These are phyloP conservation scores for Cicer chorassanicum DNA, from an alignment of 306 rosid species.

Conservation along the genomic window DNA sequence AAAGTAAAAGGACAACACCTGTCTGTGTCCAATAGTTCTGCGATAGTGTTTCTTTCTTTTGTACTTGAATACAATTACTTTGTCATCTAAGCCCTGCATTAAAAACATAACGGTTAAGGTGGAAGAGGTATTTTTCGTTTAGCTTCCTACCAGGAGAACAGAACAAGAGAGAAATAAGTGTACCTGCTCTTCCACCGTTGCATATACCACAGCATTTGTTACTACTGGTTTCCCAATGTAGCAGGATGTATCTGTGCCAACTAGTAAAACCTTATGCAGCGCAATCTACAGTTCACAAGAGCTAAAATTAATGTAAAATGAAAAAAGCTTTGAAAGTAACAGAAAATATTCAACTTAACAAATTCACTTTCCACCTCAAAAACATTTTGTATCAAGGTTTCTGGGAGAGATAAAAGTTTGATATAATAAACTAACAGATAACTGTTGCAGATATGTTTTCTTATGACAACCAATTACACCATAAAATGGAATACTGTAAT, in stretches of 20 bases:
- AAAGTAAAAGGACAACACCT: constrained; percentile 56
- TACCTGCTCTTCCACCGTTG: constrained; percentile 97
- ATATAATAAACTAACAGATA: not conserved
- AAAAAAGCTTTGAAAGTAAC: not conserved
- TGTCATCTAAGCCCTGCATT: constrained; percentile 71
- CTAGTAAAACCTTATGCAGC: constrained; percentile 85
- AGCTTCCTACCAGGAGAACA: not conserved
- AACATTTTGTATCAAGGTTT: not conserved
- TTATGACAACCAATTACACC: no score
- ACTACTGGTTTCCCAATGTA: constrained; percentile 93
- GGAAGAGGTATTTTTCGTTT: constrained; percentile 1
- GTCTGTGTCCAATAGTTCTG: constrained; percentile 90
- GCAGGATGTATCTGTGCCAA: constrained; percentile 78
- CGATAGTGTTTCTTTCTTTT: constrained; percentile 87
- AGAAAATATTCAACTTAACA: not conserved
- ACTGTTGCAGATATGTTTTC: not conserved
- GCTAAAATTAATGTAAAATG: constrained; percentile 29
- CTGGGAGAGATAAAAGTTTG: constrained; percentile 8
- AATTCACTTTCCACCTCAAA: constrained; percentile 2
- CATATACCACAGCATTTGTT: constrained; percentile 94
- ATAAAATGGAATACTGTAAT: no score
- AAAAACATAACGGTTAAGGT: constrained; percentile 21
- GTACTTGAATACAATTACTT: constrained; percentile 91
- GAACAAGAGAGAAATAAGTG: constrained; percentile 33
- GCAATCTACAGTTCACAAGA: constrained; percentile 64